A percentile compares a stretch with the other conserved stretches of the same genome.
Conservation (phyloP, 108 stramenopile species). For the Chaetoceros muelleri region DNA sequence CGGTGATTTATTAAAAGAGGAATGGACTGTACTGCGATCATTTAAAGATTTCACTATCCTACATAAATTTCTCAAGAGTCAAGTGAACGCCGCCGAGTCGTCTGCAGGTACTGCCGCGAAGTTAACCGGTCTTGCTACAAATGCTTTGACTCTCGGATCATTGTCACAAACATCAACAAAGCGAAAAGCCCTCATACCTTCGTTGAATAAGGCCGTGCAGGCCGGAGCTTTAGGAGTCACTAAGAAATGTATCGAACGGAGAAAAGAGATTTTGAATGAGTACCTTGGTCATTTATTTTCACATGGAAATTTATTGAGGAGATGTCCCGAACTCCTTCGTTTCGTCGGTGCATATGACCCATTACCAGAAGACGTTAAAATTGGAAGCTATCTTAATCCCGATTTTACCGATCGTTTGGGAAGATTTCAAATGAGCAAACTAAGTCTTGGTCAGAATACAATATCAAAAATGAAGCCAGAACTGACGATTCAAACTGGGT, state of each 20-base stretch:
- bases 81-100: conserved; percentile 52
- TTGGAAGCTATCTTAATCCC: conserved; percentile 7
- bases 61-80: conserved; percentile 74
- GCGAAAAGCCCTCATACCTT: conserved; percentile 57
- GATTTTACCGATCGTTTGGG: conserved; percentile 35
- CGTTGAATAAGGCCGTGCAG: conserved; percentile 59
- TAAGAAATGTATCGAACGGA: conserved; percentile 44
- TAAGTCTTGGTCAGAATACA: background rate
- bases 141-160: background rate
- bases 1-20: conserved; percentile 34
- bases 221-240: conserved; percentile 56
- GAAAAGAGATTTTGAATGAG: conserved; percentile 54
- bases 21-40: conserved; percentile 69
- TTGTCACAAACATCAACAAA: background rate
- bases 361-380: conserved; percentile 32
- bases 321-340: conserved; percentile 59
- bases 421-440: conserved; percentile 20
- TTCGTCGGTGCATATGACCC: conserved; percentile 70
- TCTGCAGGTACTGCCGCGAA: conserved; percentile 52
- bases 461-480: background rate
- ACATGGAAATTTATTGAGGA: conserved; percentile 37
- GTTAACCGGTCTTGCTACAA: conserved; percentile 54
- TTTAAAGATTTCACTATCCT: conserved; percentile 71
- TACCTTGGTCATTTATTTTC: conserved; percentile 61
- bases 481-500: background rate